Base-by-base conservation (phyloP, 257 asterid genomes). In the Coffea eugenioides region DNA sequence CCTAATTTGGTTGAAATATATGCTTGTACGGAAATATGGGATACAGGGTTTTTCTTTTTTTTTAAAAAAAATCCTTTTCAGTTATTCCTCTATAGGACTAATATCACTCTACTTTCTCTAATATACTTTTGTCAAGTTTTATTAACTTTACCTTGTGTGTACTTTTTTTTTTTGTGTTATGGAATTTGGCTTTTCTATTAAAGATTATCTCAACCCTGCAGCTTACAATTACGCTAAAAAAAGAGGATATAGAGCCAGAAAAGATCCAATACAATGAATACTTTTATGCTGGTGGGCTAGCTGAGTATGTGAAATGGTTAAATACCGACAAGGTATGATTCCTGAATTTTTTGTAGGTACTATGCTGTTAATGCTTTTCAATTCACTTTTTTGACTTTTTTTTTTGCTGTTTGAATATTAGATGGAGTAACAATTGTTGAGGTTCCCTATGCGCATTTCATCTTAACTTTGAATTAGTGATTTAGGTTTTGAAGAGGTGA, bases 271-370 rank as follows among this genome's bases (percentile, higher is more conserved):
- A 81, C 82, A 87, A 85, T 70, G 98, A 90, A 90, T 96, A 91
- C 82, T 85, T 79, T 83, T 96, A 91, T 88, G 98, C 98, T 81
- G 99, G 99, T 82, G 99, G 99, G 75, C 87, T 96, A 79, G 83
- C 76, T 49, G 99, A 96, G 88, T 96, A 96, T 78, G 98, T 96
- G 68, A 90, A 89, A 82, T 94, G 97, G 97, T 92, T 96, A 77
- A 96, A 94, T 83, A 86, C 92, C 54, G 99, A 94, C 81, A 96
- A 96, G 97, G 99, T 95, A 82, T 78, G 73, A 48, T 69, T n/a
- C 52, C 48, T 75, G 8, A 15, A 75, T 57, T 14, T 15, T 66
- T 41, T n/a, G 39, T 49, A 4, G 43, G 66, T 45, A 46, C 31
- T 49, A 25, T 56, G 39, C 66, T 69, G 31, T 72, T 51, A 23